These are phyloP conservation scores for Flammula alnicola DNA, from an alignment of 1,284 basidiomycete species.

Conservation along the genomic window DNA sequence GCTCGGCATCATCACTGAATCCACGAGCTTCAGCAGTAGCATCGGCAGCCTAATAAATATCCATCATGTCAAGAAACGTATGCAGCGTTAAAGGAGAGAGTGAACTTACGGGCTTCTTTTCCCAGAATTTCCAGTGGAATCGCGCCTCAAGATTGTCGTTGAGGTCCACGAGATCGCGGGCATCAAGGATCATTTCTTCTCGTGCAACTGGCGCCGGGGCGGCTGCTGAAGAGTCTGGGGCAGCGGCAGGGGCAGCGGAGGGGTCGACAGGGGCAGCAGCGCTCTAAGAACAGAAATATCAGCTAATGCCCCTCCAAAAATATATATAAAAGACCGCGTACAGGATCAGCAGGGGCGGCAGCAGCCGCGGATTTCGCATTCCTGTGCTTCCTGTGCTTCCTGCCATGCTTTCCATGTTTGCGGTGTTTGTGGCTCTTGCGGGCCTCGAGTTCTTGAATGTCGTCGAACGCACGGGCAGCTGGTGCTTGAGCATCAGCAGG, in stretches of 20 bases:
- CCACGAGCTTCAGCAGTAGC: too few species aligned
- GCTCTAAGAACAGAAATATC: too few species aligned
- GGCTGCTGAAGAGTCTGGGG: not conserved
- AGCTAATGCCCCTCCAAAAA: too few species aligned
- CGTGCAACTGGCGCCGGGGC: not conserved
- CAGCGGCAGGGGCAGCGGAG: not conserved
- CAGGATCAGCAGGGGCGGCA: not conserved
- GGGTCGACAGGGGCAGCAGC: not conserved
- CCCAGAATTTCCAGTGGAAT: too few species aligned
- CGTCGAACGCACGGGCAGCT: not conserved
- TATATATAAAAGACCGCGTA: too few species aligned
- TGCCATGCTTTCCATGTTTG: not conserved
- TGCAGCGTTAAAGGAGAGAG: too few species aligned
- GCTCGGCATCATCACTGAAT: too few species aligned
- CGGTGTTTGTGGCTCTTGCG: not conserved
- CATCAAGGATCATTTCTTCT: constrained; percentile 5
- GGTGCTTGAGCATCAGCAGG: too few species aligned
- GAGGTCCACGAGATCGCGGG: constrained; percentile 12
- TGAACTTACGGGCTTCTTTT: too few species aligned
- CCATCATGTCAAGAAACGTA: too few species aligned
- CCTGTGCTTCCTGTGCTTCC: not conserved
- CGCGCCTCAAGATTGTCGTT: constrained; percentile 11
- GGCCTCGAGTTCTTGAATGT: not conserved
- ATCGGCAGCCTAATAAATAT: too few species aligned
- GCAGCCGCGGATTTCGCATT: not conserved